These are phyloP conservation scores for Nematocida parisii DNA, from an alignment of 371 early-diverging fungal genomes.

Conservation along the genomic window DNA sequence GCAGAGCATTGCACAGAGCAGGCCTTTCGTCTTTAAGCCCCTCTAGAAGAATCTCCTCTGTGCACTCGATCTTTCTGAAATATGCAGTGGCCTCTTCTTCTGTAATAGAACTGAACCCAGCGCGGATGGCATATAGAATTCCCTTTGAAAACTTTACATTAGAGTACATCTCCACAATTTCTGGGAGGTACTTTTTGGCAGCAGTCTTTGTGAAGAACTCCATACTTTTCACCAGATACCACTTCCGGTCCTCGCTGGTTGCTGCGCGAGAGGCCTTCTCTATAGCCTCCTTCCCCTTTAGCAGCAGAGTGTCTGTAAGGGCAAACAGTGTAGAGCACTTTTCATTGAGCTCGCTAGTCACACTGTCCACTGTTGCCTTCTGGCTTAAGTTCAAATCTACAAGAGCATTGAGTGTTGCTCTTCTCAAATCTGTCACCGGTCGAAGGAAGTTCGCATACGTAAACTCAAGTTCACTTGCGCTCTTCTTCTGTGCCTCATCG, in stretches of 20 bases:
- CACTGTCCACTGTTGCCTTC: conserved; percentile 43
- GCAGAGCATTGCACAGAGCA: conserved; percentile 35
- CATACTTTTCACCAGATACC: conserved; percentile 49
- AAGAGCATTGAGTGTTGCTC: conserved; percentile 22
- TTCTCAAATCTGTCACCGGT: conserved; percentile 30
- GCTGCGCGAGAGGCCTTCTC: conserved; percentile 25
- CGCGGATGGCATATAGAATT: conserved; percentile 14
- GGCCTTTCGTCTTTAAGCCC: conserved; percentile 47
- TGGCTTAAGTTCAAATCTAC: conserved; percentile 43
- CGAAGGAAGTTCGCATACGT: conserved; percentile 1
- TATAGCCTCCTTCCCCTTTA: conserved; percentile 47
- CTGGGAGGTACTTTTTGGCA: conserved; percentile 17
- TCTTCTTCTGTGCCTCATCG: conserved; percentile 9
- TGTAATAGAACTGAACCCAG: background rate
- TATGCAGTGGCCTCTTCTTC: conserved; percentile 8
- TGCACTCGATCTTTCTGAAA: conserved; percentile 38
- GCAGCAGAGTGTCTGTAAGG: conserved; percentile 38
- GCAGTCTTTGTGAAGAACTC: conserved; percentile 45
- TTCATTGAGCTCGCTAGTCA: conserved; percentile 31
- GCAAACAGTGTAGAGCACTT: conserved; percentile 58
- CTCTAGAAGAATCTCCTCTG: conserved; percentile 54
- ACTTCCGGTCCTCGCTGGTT: conserved; percentile 34
- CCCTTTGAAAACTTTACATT: conserved; percentile 39
- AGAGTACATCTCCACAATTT: conserved; percentile 35
- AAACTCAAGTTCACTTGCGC: background rate